phyloP scores from a whole-genome alignment of 2,329 filamentous ascomycete genomes.

The Hypoxylon sp. region DNA sequence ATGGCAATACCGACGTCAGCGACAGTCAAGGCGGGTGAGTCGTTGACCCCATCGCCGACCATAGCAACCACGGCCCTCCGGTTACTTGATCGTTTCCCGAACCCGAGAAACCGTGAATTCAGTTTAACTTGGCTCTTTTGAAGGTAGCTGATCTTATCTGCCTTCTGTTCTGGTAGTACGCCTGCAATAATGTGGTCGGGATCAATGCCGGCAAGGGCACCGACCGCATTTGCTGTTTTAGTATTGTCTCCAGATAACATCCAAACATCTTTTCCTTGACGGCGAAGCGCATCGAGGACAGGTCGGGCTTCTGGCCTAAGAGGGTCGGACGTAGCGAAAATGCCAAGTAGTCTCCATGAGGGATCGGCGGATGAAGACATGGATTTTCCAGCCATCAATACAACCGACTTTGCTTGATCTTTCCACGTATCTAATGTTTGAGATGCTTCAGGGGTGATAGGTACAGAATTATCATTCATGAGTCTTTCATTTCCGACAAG shows the following conservation, averaged over 20 bases:
- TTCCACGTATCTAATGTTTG: conserved; percentile 14
- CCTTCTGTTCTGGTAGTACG: conserved; percentile 20
- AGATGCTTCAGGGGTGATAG: background rate
- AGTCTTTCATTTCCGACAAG: conserved; percentile 20
- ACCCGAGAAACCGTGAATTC: background rate
- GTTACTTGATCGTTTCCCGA: background rate
- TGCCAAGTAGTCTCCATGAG: conserved; percentile 11
- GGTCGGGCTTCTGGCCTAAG: conserved; percentile 11
- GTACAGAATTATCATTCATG: conserved; percentile 2
- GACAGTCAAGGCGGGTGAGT: conserved; percentile 22
- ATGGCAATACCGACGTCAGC: conserved; percentile 28
- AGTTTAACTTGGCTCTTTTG: conserved; percentile 14
- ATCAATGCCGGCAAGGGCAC: conserved; percentile 11
- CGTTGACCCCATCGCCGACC: conserved; percentile 25
- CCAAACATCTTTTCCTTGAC: conserved; percentile 21
- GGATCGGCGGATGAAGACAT: background rate
- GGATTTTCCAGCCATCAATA: conserved; percentile 8
- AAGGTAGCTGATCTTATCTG: conserved; percentile 25
- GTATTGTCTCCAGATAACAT: conserved; percentile 26
- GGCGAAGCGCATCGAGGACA: conserved; percentile 17
- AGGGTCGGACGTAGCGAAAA: conserved; percentile 19
- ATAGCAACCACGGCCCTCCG: conserved; percentile 20
- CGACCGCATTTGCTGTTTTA: conserved; percentile 20
- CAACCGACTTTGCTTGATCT: conserved; percentile 18
- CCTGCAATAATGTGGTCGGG: conserved; percentile 23